Percentiles rank a stretch among this genome's conserved stretches.
Conservation (phyloP, 805 yeast genomes). For the Candida ovalis region DNA sequence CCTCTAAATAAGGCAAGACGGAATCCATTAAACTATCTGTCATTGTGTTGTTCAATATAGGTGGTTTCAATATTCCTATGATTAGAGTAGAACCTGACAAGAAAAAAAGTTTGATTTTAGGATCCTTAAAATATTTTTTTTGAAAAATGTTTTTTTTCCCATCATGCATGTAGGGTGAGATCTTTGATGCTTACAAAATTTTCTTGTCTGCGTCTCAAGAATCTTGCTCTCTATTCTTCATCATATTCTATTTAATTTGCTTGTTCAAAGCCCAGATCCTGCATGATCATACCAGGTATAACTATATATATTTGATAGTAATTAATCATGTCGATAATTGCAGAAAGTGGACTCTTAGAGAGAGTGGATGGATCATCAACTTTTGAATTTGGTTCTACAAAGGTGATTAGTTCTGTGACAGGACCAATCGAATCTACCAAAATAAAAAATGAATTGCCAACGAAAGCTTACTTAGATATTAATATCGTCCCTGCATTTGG, state of each 20-base stretch:
- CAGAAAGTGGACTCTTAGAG: conserved; percentile 32
- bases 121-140: background rate
- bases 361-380: conserved; percentile 82
- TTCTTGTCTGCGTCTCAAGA: background rate
- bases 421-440: conserved; percentile 86
- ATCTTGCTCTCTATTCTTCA: background rate
- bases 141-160: background rate
- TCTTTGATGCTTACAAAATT: background rate
- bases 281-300: too few species aligned
- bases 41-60: background rate
- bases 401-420: conserved; percentile 70
- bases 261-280: too few species aligned
- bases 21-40: conserved; percentile 14
- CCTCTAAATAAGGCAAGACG: conserved; percentile 26
- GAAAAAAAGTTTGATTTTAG: background rate
- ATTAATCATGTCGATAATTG: conserved; percentile 5
- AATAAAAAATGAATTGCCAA: conserved; percentile 79
- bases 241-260: background rate
- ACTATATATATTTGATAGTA: background rate
- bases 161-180: background rate
- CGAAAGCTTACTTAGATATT: conserved; percentile 71
- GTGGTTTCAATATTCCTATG: too few species aligned
- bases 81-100: too few species aligned
- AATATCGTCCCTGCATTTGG: conserved; percentile 78
- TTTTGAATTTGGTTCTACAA: conserved; percentile 45